These are phyloP conservation scores for Trypanosoma rangeli DNA, from an alignment of 208 protist species.

Conservation along the genomic window DNA sequence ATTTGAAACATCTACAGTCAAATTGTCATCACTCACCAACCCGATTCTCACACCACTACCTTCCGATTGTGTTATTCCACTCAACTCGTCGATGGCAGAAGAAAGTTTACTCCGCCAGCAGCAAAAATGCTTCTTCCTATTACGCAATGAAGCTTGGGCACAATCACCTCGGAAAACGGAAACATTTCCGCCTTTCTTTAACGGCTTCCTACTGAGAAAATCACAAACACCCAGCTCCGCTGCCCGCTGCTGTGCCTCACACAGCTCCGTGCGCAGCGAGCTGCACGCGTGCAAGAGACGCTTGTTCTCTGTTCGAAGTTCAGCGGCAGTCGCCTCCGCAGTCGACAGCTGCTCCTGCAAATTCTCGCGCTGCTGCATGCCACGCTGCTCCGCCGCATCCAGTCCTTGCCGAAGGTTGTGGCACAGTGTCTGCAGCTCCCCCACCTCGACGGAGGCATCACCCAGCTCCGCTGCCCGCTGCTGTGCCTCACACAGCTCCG, in stretches of 20 bases:
- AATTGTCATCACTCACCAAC: neutral
- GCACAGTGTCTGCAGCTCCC: too few relatives aligned
- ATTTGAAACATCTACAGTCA: constrained; percentile 8
- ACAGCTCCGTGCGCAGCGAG: neutral
- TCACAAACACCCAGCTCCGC: neutral
- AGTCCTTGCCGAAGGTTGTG: too few relatives aligned
- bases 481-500: neutral
- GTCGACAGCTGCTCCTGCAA: neutral
- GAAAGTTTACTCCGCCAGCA: constrained; percentile 11
- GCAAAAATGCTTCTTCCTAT: constrained; percentile 5
- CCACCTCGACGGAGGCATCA: too few relatives aligned
- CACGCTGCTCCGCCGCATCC: neutral
- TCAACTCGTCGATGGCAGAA: neutral
- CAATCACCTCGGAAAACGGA: too few relatives aligned
- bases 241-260: neutral
- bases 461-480: neutral
- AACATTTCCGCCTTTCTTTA: neutral
- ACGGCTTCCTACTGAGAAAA: neutral
- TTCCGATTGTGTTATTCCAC: neutral
- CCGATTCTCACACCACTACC: neutral
- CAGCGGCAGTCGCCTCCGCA: neutral
- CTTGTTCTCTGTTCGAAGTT: neutral
- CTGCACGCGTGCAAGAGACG: neutral
- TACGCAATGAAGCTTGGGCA: neutral
- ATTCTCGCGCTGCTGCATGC: neutral